These are phyloP conservation scores for Quercus phellos DNA, from an alignment of 331 rosid species.

Conservation along the genomic window DNA sequence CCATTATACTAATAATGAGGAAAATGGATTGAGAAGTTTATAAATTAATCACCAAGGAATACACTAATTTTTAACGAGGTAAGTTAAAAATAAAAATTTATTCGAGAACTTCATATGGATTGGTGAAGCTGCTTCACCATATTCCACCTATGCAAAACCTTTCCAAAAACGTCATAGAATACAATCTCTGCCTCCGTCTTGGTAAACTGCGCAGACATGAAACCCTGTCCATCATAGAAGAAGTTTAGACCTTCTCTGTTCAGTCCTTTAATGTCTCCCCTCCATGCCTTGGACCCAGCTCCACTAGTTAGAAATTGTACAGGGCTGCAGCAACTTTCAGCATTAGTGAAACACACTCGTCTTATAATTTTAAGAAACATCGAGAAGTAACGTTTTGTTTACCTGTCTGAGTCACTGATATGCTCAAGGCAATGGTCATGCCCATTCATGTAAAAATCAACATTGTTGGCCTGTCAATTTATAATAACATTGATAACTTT, in stretches of 20 bases:
- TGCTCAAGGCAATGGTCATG: slow-evolving; percentile 78
- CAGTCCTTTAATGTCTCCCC: slow-evolving; percentile 40
- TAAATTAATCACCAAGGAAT: neutral
- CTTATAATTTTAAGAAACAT: neutral
- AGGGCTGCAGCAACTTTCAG: slow-evolving; percentile 40
- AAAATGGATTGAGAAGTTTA: neutral
- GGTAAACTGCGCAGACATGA: slow-evolving; percentile 59
- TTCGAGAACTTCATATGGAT: slow-evolving; percentile 20
- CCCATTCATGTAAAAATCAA: slow-evolving; percentile 71
- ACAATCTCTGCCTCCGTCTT: slow-evolving; percentile 36
- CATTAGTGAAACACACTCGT: neutral
- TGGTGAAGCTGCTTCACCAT: slow-evolving; percentile 42
- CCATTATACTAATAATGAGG: neutral
- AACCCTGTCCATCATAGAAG: slow-evolving; percentile 82
- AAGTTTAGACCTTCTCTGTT: slow-evolving; percentile 40
- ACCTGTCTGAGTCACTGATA: slow-evolving; percentile 56
- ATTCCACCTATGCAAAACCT: slow-evolving; percentile 33
- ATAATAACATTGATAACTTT: neutral
- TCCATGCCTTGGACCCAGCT: slow-evolving; percentile 91
- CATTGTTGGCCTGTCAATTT: slow-evolving; percentile 43
- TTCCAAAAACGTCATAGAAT: slow-evolving; percentile 59
- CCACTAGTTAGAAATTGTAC: slow-evolving; percentile 61
- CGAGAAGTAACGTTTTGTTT: slow-evolving; percentile 3
- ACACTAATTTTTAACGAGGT: neutral
- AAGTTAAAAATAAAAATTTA: neutral